These are phyloP conservation scores for Rosellinia necatrix DNA, from an alignment of 2,329 filamentous ascomycete species.

Conservation along the genomic window DNA sequence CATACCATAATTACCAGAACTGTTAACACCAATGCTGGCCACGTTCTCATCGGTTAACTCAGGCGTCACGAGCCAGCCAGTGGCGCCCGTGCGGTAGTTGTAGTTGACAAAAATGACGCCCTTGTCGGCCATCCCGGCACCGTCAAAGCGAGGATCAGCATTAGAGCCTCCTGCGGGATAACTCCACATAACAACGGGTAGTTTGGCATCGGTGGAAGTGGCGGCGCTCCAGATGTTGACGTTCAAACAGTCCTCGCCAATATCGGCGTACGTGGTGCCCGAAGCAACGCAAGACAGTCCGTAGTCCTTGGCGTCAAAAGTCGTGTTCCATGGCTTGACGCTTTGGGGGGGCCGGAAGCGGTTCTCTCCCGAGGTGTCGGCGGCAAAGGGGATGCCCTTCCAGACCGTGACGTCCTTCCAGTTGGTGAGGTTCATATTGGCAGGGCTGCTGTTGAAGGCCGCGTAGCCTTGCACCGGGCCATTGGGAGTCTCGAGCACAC, in stretches of 20 bases:
- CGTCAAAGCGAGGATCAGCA: slow-evolving; percentile 29
- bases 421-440: slow-evolving; percentile 23
- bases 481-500: slow-evolving; percentile 24
- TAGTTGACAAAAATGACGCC: slow-evolving; percentile 23
- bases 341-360: slow-evolving; percentile 15
- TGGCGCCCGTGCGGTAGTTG: slow-evolving; percentile 21
- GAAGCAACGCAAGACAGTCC: slow-evolving; percentile 20
- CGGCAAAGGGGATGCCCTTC: slow-evolving; percentile 20
- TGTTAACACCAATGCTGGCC: slow-evolving; percentile 24
- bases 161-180: slow-evolving; percentile 22
- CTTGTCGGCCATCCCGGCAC: slow-evolving; percentile 29
- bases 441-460: slow-evolving; percentile 30
- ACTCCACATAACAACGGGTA: slow-evolving; percentile 40
- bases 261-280: slow-evolving; percentile 18
- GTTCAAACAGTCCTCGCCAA: slow-evolving; percentile 42
- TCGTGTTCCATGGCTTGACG: slow-evolving; percentile 28
- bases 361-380: slow-evolving; percentile 12
- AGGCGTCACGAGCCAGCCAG: slow-evolving; percentile 19
- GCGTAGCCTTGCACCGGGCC: slow-evolving; percentile 29
- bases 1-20: slow-evolving; percentile 11
- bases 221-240: slow-evolving; percentile 43
- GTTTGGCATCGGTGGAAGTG: slow-evolving; percentile 32
- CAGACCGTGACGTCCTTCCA: slow-evolving; percentile 23
- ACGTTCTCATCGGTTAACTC: slow-evolving; percentile 29
- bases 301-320: slow-evolving; percentile 24